These are phyloP conservation scores for Mychonastes homosphaera DNA, from an alignment of 139 green algal species.

Conservation along the genomic window DNA sequence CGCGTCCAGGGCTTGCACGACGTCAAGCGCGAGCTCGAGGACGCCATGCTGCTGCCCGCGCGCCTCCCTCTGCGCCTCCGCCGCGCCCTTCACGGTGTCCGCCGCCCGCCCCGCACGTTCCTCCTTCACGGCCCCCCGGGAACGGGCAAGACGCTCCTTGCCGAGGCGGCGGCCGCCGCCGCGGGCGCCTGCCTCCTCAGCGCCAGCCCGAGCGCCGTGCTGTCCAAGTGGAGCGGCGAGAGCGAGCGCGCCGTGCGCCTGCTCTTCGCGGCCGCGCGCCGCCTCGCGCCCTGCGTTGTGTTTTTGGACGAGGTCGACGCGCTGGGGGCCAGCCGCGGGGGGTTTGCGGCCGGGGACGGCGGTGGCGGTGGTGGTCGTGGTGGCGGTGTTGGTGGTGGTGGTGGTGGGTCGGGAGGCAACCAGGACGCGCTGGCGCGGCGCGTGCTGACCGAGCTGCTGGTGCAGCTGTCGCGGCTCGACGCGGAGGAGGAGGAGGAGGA, in stretches of 20 bases:
- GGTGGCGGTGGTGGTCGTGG: no score
- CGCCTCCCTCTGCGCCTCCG: no score
- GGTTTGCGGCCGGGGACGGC: background rate
- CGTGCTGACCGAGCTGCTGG: slow-evolving; percentile 53
- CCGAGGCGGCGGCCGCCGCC: slow-evolving; percentile 47
- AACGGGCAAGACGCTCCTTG: slow-evolving; percentile 74
- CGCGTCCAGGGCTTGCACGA: no score
- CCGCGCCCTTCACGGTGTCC: no score
- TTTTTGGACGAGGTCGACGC: slow-evolving; percentile 44
- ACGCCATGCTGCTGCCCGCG: no score
- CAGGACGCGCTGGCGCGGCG: slow-evolving; percentile 31
- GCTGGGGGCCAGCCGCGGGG: slow-evolving; percentile 17
- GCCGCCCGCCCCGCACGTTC: slow-evolving; percentile 50
- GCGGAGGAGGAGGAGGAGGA: background rate
- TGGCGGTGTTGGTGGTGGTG: no score
- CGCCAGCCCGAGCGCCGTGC: slow-evolving; percentile 16
- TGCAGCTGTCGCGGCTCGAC: slow-evolving; percentile 27
- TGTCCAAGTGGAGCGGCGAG: slow-evolving; percentile 28
- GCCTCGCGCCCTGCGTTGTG: slow-evolving; percentile 29
- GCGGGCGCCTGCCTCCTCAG: slow-evolving; percentile 33
- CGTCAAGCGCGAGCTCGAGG: no score
- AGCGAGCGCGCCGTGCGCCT: slow-evolving; percentile 27
- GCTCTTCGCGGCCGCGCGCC: slow-evolving; percentile 33
- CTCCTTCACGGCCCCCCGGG: slow-evolving; percentile 77
- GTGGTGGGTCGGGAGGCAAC: slow-evolving; percentile 5